Evolutionary conservation across 441 rosid genomes (phyloP).

Genomic region (Croton laevigatus): DNA sequence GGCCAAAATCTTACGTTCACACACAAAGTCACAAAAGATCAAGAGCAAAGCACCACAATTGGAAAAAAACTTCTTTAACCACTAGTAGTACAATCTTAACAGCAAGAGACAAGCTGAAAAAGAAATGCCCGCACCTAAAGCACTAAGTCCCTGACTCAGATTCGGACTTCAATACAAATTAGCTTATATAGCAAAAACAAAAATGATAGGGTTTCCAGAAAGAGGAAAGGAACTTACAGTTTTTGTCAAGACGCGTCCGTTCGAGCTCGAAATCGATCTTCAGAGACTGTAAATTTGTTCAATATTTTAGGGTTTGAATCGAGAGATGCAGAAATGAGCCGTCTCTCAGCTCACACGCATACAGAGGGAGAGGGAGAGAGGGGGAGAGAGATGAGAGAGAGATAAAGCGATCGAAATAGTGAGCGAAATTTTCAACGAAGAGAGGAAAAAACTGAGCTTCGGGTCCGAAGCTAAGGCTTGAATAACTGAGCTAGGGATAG

Average conservation of each 20-base stretch:
- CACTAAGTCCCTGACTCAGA: conserved; percentile 20
- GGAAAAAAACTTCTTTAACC: conserved; percentile 14
- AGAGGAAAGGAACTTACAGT: conserved; percentile 37
- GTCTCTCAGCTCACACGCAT: conserved; percentile 21
- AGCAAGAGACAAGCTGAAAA: conserved; percentile 19
- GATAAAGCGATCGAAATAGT: conserved; percentile 49
- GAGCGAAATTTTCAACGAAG: conserved; percentile 66
- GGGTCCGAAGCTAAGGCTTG: conserved; percentile 39
- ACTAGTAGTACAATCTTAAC: conserved; percentile 10
- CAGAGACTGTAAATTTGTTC: conserved; percentile 18
- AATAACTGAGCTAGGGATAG: conserved; percentile 10
- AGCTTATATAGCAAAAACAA: background rate
- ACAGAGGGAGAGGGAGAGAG: conserved; percentile 40
- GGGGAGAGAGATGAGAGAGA: conserved; percentile 41
- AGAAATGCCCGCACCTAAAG: conserved; percentile 20
- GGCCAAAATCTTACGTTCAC: conserved; percentile 22
- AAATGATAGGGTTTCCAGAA: conserved; percentile 42
- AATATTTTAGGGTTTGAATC: conserved; percentile 44
- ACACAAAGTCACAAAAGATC: conserved; percentile 29
- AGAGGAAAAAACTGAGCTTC: conserved; percentile 42
- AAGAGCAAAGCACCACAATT: conserved; percentile 19
- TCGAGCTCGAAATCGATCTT: conserved; percentile 38
- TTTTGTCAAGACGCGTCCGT: conserved; percentile 22
- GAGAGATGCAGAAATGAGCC: conserved; percentile 19
- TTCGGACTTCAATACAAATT: conserved; percentile 15